Percentiles rank a stretch among this genome's conserved stretches.
Evolutionary conservation across 208 protist species (phyloP).

Genomic region (Acanthamoeba lenticulata): DNA sequence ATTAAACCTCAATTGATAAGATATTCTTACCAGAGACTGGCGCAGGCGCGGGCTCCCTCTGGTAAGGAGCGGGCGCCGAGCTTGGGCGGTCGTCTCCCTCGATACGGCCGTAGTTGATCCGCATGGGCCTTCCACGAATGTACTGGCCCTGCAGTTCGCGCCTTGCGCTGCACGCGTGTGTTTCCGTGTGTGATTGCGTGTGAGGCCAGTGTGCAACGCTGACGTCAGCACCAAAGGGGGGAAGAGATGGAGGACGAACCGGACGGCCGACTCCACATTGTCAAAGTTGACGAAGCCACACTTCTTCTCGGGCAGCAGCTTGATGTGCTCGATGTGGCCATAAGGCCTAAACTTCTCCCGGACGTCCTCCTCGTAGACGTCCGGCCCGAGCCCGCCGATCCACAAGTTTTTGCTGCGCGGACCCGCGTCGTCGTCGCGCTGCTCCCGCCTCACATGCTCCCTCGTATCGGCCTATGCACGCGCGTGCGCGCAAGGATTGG

Average conservation of each 20-base stretch:
- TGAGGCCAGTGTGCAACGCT: background rate
- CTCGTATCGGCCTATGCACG: constrained; percentile 8
- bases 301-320: constrained; percentile 68
- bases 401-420: constrained; percentile 65
- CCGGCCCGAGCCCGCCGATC: constrained; percentile 26
- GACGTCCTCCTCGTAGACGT: constrained; percentile 69
- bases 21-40: no score
- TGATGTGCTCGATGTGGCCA: constrained; percentile 69
- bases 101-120: constrained; percentile 65
- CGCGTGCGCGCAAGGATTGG: background rate
- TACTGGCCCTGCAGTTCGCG: constrained; percentile 30
- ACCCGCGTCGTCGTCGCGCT: constrained; percentile 35
- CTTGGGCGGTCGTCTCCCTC: background rate
- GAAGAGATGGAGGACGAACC: background rate
- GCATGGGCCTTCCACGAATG: constrained; percentile 39
- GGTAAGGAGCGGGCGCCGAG: background rate
- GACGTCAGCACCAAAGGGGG: background rate
- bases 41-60: no score
- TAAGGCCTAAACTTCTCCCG: constrained; percentile 58
- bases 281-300: constrained; percentile 70
- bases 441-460: background rate
- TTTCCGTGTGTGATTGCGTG: background rate
- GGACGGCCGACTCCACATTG: constrained; percentile 50
- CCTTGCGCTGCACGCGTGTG: background rate
- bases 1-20: no score